Evolutionary conservation across 148 eudicot species (phyloP).

Genomic region (Gaultheria prostrata): DNA sequence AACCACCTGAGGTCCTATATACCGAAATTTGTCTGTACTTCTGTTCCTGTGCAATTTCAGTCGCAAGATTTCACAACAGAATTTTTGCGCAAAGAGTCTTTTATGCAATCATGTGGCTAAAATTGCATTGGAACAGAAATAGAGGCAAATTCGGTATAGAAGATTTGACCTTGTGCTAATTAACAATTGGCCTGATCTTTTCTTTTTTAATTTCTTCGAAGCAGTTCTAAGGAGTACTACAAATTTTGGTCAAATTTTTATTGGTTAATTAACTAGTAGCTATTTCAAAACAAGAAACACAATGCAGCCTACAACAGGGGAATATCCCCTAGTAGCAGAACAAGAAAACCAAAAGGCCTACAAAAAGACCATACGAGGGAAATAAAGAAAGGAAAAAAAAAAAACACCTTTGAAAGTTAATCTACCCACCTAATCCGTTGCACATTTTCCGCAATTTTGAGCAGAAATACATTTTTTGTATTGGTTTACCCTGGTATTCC

Average conservation of each 20-base stretch:
- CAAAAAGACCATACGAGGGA: neutral
- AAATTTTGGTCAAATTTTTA: too few species aligned
- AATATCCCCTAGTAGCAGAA: neutral
- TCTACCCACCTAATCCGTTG: neutral
- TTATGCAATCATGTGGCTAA: neutral
- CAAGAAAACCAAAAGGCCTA: neutral
- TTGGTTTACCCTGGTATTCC: neutral
- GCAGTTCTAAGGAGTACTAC: too few species aligned
- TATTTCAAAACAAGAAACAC: neutral
- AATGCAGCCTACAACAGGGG: neutral
- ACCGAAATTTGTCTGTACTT: too few species aligned
- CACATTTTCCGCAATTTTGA: neutral
- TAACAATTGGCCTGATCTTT: too few species aligned
- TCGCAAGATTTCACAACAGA: too few species aligned
- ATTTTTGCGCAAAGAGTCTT: neutral
- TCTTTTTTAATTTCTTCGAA: too few species aligned
- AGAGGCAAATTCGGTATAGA: too few species aligned
- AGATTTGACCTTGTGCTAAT: neutral
- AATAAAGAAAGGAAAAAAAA: too few species aligned
- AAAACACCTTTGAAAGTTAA: neutral
- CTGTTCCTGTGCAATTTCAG: too few species aligned
- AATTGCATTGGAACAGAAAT: too few species aligned
- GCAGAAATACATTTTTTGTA: neutral
- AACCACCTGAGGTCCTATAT: neutral
- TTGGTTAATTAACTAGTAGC: too few species aligned